Percentiles rank a stretch among this genome's conserved stretches.
Conservation (phyloP, 2,329 filamentous ascomycete species). For the Aspergillus persii region DNA sequence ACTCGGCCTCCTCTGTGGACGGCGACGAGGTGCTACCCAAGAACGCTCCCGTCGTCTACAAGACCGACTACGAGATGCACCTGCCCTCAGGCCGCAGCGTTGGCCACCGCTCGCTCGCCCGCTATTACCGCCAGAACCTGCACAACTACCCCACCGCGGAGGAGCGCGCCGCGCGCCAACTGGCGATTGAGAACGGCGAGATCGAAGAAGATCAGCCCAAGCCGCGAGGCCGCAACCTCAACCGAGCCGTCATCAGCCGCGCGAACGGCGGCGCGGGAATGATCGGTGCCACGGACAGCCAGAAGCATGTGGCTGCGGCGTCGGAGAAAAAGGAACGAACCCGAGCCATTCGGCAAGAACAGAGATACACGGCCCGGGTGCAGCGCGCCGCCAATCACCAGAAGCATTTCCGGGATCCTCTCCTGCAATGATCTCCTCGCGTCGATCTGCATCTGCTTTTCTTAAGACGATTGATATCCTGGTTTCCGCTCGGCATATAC, state of each 20-base stretch:
- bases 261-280: conserved; percentile 74
- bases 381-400: conserved; percentile 76
- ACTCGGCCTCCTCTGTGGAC: conserved; percentile 80
- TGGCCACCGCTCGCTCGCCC: conserved; percentile 81
- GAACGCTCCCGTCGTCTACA: conserved; percentile 74
- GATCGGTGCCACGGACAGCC: conserved; percentile 71
- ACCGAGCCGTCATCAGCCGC: conserved; percentile 61
- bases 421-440: conserved; percentile 46
- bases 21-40: conserved; percentile 78
- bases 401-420: conserved; percentile 66
- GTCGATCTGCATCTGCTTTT: background rate
- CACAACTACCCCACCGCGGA: conserved; percentile 76
- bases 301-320: conserved; percentile 66
- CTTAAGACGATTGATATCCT: background rate
- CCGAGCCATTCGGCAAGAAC: conserved; percentile 60
- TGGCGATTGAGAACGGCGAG: conserved; percentile 54
- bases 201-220: conserved; percentile 49
- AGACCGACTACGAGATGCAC: conserved; percentile 91
- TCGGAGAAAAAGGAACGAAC: conserved; percentile 69
- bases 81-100: conserved; percentile 85
- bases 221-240: conserved; percentile 35
- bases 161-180: conserved; percentile 66
- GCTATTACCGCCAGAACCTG: conserved; percentile 91
- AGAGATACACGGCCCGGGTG: conserved; percentile 66
- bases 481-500: background rate